A percentile compares a stretch with the other conserved stretches of the same genome.
Evolutionary conservation across 331 rosid species (phyloP).

Genomic region (Cydonia oblonga): DNA sequence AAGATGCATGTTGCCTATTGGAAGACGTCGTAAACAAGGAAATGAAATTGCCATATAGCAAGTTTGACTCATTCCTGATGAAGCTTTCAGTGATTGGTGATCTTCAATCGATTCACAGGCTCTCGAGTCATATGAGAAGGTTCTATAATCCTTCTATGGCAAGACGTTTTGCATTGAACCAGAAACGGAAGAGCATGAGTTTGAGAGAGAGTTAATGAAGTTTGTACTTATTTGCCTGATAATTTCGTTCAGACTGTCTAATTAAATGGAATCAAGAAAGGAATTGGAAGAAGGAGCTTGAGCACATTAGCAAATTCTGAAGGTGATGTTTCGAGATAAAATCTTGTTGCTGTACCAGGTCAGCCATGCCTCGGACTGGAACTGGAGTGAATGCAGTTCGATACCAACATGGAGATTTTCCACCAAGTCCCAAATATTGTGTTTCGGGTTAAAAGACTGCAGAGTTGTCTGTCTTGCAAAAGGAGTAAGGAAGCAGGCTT

Average conservation of each 20-base stretch:
- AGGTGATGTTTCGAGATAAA: neutral
- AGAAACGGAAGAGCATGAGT: constrained; percentile 64
- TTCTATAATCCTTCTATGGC: constrained; percentile 85
- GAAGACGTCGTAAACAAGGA: constrained; percentile 65
- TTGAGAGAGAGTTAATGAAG: constrained; percentile 45
- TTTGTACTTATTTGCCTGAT: neutral
- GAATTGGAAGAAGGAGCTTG: neutral
- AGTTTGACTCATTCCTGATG: constrained; percentile 55
- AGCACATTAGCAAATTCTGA: neutral
- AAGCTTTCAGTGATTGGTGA: constrained; percentile 65
- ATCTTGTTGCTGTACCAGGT: neutral
- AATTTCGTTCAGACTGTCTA: neutral
- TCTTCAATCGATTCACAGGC: constrained; percentile 67
- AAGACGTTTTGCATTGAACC: constrained; percentile 58
- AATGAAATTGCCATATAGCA: constrained; percentile 61
- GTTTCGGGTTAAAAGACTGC: neutral
- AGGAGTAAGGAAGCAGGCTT: neutral
- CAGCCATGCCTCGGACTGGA: neutral
- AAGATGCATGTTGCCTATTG: constrained; percentile 63
- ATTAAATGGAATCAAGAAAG: neutral
- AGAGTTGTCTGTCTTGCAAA: neutral
- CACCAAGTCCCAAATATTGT: neutral
- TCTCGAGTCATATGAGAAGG: constrained; percentile 76
- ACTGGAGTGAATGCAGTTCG: neutral
- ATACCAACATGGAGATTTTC: neutral